Percentiles rank a stretch among this genome's conserved stretches.
These are phyloP conservation scores for Lachancea kluyveri DNA, from an alignment of 805 yeast species.

Conservation along the genomic window DNA sequence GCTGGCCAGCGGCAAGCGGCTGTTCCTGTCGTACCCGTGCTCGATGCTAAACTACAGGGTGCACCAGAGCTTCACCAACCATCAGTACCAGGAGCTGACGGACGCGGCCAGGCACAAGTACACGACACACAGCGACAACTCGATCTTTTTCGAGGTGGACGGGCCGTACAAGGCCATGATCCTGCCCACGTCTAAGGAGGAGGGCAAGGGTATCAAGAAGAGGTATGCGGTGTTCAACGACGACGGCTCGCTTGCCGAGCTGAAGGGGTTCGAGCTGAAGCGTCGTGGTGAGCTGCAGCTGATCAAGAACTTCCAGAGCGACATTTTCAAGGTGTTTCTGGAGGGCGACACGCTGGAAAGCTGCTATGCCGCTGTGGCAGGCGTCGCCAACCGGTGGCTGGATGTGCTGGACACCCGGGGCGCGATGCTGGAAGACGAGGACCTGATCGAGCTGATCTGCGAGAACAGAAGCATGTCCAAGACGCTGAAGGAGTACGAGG, in stretches of 20 bases:
- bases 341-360: conserved; percentile 74
- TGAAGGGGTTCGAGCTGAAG: conserved; percentile 94
- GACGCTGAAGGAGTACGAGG: conserved; percentile 79
- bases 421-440: conserved; percentile 83
- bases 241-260: conserved; percentile 90
- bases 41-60: conserved; percentile 93
- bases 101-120: conserved; percentile 67
- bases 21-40: conserved; percentile 85
- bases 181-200: conserved; percentile 93
- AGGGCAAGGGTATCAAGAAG: conserved; percentile 93
- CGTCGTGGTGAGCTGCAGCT: conserved; percentile 93
- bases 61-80: conserved; percentile 85
- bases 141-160: conserved; percentile 96
- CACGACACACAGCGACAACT: conserved; percentile 77
- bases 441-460: conserved; percentile 88
- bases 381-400: conserved; percentile 91
- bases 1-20: conserved; percentile 68
- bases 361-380: conserved; percentile 86
- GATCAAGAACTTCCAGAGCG: conserved; percentile 92
- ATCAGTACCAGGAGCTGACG: conserved; percentile 83
- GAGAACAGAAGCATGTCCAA: conserved; percentile 95
- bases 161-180: conserved; percentile 99
- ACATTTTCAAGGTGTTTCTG: conserved; percentile 83
- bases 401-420: conserved; percentile 90
- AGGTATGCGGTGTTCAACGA: conserved; percentile 95